Percentiles rank a stretch among this genome's conserved stretches.
Conservation (phyloP, 495 filamentous ascomycete species). For the Penicillium cinerascens region DNA sequence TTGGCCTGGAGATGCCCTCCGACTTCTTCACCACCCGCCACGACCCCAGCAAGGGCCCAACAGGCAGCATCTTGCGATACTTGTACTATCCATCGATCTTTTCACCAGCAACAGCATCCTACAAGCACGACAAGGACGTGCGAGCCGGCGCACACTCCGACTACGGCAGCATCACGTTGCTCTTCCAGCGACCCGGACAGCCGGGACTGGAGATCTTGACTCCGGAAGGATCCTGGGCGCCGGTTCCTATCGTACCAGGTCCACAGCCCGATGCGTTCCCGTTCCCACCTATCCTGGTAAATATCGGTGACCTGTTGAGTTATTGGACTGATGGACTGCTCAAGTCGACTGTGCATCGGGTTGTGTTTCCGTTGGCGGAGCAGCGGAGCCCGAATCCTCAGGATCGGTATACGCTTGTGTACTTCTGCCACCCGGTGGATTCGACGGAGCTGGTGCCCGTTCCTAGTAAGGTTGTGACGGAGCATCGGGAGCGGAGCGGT, state of each 20-base stretch:
- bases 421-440: slow-evolving; percentile 85
- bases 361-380: slow-evolving; percentile 65
- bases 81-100: slow-evolving; percentile 70
- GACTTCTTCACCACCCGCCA: slow-evolving; percentile 78
- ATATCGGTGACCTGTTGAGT: slow-evolving; percentile 85
- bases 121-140: slow-evolving; percentile 51
- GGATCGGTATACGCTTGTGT: slow-evolving; percentile 86
- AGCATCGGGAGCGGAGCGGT: slow-evolving; percentile 31
- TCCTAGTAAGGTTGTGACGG: slow-evolving; percentile 61
- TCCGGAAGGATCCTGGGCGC: slow-evolving; percentile 42
- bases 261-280: slow-evolving; percentile 38
- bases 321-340: slow-evolving; percentile 90
- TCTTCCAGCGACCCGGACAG: slow-evolving; percentile 77
- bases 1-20: slow-evolving; percentile 60
- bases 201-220: slow-evolving; percentile 83
- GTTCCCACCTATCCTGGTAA: slow-evolving; percentile 78
- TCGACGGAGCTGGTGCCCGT: slow-evolving; percentile 66
- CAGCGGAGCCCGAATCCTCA: slow-evolving; percentile 42
- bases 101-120: slow-evolving; percentile 33
- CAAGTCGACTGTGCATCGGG: slow-evolving; percentile 82
- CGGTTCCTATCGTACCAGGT: slow-evolving; percentile 43
- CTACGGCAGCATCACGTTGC: slow-evolving; percentile 64
- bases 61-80: slow-evolving; percentile 75
- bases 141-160: slow-evolving; percentile 68
- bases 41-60: slow-evolving; percentile 52